Evolutionary conservation across 441 rosid genomes (phyloP).

Genomic region (Populus hybrid): DNA sequence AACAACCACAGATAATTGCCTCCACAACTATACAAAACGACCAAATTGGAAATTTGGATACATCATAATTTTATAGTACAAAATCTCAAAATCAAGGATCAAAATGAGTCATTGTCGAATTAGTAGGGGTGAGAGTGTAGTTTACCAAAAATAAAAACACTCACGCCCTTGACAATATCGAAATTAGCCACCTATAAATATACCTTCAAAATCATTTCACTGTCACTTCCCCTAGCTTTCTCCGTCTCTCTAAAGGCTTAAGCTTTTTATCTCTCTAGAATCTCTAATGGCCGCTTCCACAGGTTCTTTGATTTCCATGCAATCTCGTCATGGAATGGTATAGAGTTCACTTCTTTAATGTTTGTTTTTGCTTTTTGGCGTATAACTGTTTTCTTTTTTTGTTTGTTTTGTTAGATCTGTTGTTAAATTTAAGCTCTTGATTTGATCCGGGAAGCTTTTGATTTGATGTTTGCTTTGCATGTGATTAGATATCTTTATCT

Average conservation of each 20-base stretch:
- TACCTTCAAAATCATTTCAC: not conserved
- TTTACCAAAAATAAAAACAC: not conserved
- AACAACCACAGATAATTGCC: not conserved
- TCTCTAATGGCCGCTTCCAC: not conserved
- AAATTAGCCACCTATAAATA: conserved; percentile 1
- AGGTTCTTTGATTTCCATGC: not conserved
- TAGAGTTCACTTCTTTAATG: not conserved
- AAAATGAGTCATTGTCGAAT: too few species aligned
- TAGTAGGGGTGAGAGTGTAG: not conserved
- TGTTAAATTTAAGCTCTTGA: not conserved
- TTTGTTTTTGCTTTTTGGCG: not conserved
- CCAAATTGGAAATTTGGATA: not conserved
- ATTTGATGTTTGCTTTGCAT: conserved; percentile 4
- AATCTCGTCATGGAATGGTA: not conserved
- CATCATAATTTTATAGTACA: not conserved
- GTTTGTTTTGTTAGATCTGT: conserved; percentile 15
- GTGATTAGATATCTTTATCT: not conserved
- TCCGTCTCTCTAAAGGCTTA: not conserved
- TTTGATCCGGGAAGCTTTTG: conserved; percentile 17
- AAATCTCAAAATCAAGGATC: not conserved
- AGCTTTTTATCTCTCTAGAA: not conserved
- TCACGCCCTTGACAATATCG: not conserved
- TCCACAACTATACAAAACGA: not conserved
- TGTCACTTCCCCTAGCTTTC: too few species aligned
- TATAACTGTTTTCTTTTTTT: too few species aligned